These are phyloP conservation scores for Candida neerlandica DNA, from an alignment of 1,139 yeast genomes.

Conservation along the genomic window DNA sequence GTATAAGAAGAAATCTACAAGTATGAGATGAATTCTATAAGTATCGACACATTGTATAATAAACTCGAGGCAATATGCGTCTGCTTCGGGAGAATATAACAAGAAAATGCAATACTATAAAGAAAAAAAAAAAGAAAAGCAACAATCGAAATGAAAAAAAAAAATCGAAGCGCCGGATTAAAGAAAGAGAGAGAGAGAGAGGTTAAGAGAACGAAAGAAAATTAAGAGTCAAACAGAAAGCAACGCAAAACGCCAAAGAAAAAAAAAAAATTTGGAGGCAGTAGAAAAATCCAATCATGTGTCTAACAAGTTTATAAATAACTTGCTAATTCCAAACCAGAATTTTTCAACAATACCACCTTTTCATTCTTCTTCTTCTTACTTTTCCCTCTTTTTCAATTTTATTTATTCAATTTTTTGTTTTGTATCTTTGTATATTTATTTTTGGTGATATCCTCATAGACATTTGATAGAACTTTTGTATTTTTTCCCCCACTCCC, in stretches of 20 bases:
- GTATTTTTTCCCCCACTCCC: background rate
- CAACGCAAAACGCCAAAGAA: background rate
- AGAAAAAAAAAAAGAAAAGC: slow-evolving; percentile 1
- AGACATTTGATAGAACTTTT: slow-evolving; percentile 3
- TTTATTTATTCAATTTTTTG: background rate
- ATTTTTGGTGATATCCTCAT: slow-evolving; percentile 2
- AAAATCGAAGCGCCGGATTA: background rate
- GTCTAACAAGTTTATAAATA: slow-evolving; percentile 1
- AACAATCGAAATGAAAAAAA: background rate
- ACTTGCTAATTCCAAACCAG: background rate
- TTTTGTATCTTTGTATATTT: background rate
- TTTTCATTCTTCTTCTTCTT: background rate
- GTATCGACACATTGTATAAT: background rate
- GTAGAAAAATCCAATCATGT: background rate
- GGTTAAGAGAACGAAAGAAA: background rate
- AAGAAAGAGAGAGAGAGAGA: background rate
- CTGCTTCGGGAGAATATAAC: background rate
- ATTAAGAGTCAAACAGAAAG: background rate
- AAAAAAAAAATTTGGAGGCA: background rate
- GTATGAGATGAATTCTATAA: background rate
- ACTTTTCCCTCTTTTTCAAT: background rate
- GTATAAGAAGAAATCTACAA: background rate
- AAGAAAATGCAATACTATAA: background rate
- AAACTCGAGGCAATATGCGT: background rate
- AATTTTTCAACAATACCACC: background rate